Evolutionary conservation across 441 rosid species (phyloP).

Genomic region (Euphorbia celastroides): DNA sequence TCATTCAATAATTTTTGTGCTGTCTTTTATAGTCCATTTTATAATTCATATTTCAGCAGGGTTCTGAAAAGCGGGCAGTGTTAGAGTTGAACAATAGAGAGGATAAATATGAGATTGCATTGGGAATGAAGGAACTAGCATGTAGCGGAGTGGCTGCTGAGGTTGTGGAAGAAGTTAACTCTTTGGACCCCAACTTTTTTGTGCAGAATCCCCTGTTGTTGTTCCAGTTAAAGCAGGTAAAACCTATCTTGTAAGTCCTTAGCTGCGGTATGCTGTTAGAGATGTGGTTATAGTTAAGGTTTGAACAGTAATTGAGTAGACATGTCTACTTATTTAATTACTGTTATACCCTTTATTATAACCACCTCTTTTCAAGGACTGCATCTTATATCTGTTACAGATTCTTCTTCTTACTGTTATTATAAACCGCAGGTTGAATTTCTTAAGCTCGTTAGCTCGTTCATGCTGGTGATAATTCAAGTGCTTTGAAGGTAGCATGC

Average conservation of each 20-base stretch:
- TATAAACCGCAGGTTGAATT: constrained; percentile 66
- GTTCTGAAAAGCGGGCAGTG: constrained; percentile 23
- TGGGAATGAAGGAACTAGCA: constrained; percentile 75
- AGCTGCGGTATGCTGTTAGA: neutral
- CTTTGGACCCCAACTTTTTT: constrained; percentile 68
- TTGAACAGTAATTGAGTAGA: too few relatives aligned
- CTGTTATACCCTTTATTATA: too few relatives aligned
- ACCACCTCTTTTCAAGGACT: too few relatives aligned
- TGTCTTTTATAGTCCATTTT: constrained; percentile 7
- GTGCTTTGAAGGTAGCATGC: constrained; percentile 77
- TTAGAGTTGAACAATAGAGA: constrained; percentile 24
- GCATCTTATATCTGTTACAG: neutral
- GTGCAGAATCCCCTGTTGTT: constrained; percentile 55
- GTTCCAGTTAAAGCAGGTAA: constrained; percentile 91
- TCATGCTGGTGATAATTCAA: constrained; percentile 70
- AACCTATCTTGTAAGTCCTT: neutral
- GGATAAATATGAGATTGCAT: constrained; percentile 61
- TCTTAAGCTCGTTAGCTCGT: constrained; percentile 64
- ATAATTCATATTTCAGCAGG: constrained; percentile 29
- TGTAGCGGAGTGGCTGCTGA: constrained; percentile 84
- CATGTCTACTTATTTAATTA: too few relatives aligned
- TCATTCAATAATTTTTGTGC: constrained; percentile 8
- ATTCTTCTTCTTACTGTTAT: neutral
- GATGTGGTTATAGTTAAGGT: too few relatives aligned
- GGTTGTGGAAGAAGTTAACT: constrained; percentile 64